Evolutionary conservation across 306 rosid genomes (phyloP), one percentile per base, ranked within the genome.

Genomic region (Lathyrus oleraceus): DNA sequence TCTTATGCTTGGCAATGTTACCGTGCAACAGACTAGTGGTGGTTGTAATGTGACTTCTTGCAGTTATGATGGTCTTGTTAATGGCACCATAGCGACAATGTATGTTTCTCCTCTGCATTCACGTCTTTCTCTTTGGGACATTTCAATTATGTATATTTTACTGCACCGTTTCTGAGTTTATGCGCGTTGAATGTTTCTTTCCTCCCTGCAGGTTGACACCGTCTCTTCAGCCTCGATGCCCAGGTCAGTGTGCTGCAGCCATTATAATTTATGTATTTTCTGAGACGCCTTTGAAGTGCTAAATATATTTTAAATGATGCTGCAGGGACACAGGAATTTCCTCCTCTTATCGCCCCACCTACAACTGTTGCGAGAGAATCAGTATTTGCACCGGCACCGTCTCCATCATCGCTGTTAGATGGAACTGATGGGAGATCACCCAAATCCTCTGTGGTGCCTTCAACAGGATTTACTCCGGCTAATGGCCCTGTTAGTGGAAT

Each of bases 31-130:
- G 68, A 87, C 77, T 72, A 69, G 92, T 72, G 97, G 70, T 12
- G 99, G 99, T 66, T 95, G 99, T 89, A 95, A 89, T 67, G 92
- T 95, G 52, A 86, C 91, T 48, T 80, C 99, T 79, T 95, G 99
- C 65, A 75, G 35, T 70, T 95, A 95, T 76, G 85, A 84, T 54
- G 99, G 99, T 54, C 76, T 84, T 32, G 91, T 81, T 14, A 95
- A 95, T 53, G 96, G 97, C 75, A 74, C 96, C 79, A 91, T 95
- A 17, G 25, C 78, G n/a, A 86, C 97, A 3, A 71, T 44, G 99
- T 95, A 89, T 70, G 92, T 36, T 61, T 35, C 25, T 68, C 30
- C 32, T 58, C 39, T 32, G 5, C 25, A 0, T 51, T 20, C 53
- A 3, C 73, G 62, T 32, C 61, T 78, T 66, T 74, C 11, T 36